Conservation (phyloP, 2,329 filamentous ascomycete species). For the Xylaria sp. region DNA sequence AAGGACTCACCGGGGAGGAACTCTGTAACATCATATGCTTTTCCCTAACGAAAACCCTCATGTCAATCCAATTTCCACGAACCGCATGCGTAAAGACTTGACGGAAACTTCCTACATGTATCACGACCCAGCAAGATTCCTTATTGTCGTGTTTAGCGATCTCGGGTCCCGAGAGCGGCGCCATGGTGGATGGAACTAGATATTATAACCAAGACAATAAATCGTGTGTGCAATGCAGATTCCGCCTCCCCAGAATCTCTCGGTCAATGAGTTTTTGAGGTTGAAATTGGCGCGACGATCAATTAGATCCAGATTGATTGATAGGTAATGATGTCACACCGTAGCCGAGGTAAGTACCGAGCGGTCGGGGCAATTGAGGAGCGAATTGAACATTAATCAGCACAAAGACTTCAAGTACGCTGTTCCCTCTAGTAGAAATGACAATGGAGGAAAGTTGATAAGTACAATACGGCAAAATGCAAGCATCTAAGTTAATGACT, state of each 20-base stretch:
- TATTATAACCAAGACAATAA: neutral
- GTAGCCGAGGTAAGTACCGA: neutral
- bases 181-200: slow-evolving; percentile 38
- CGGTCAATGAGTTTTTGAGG: neutral
- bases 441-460: neutral
- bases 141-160: slow-evolving; percentile 78
- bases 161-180: slow-evolving; percentile 63
- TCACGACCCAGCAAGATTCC: slow-evolving; percentile 91
- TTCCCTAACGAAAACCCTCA: slow-evolving; percentile 60
- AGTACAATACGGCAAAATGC: neutral
- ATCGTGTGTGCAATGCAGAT: neutral
- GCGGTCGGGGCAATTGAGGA: slow-evolving; percentile 1
- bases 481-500: neutral
- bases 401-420: too few relatives aligned
- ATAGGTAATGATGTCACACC: slow-evolving; percentile 35
- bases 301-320: slow-evolving; percentile 3
- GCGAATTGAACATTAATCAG: neutral
- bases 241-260: neutral
- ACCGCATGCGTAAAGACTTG: neutral
- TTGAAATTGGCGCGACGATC: slow-evolving; percentile 15
- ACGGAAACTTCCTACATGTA: slow-evolving; percentile 66
- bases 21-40: slow-evolving; percentile 90
- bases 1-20: slow-evolving; percentile 72
- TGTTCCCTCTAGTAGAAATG: neutral
- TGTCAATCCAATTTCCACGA: slow-evolving; percentile 22